Percentiles rank a stretch among this genome's conserved stretches.
Evolutionary conservation across 2,329 filamentous ascomycete genomes (phyloP).

Genomic region (Scytalidium lignicola): DNA sequence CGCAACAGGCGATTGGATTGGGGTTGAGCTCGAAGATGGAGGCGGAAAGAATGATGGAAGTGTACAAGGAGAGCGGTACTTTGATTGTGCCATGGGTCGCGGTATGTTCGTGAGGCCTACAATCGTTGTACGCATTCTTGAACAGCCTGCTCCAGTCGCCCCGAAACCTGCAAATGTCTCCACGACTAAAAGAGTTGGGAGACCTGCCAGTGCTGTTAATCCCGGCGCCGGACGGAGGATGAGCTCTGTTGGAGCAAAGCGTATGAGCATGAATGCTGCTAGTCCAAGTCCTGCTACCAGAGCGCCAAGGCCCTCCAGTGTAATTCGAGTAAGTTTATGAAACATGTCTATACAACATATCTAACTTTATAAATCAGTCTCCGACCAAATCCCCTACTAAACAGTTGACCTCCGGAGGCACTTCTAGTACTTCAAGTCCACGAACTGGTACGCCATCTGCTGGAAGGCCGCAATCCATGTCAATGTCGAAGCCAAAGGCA

Average conservation of each 20-base stretch:
- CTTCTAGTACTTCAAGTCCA: constrained; percentile 53
- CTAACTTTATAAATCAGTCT: constrained; percentile 45
- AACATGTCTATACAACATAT: constrained; percentile 2
- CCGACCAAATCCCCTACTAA: constrained; percentile 79
- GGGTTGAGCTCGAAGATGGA: constrained; percentile 77
- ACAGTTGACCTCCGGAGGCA: constrained; percentile 50
- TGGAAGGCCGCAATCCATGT: constrained; percentile 34
- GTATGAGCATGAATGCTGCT: constrained; percentile 65
- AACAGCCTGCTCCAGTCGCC: constrained; percentile 37
- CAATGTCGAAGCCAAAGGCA: constrained; percentile 44
- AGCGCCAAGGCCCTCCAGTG: constrained; percentile 47
- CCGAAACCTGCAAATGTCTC: constrained; percentile 24
- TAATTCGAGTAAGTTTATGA: constrained; percentile 44
- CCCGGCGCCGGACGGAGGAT: constrained; percentile 31
- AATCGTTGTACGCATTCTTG: constrained; percentile 56
- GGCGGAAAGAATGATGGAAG: constrained; percentile 92
- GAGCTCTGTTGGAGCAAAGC: constrained; percentile 47
- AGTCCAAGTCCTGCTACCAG: constrained; percentile 68
- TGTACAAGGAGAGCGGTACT: constrained; percentile 83
- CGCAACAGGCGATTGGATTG: constrained; percentile 79
- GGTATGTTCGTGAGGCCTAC: constrained; percentile 82
- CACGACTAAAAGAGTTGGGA: constrained; percentile 23
- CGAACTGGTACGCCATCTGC: constrained; percentile 62
- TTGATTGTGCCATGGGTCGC: constrained; percentile 70
- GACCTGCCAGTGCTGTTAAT: constrained; percentile 41